Evolutionary conservation across 306 rosid species (phyloP), one percentile per base, ranked within the genome.

Genomic region (Castanopsis chinensis): DNA sequence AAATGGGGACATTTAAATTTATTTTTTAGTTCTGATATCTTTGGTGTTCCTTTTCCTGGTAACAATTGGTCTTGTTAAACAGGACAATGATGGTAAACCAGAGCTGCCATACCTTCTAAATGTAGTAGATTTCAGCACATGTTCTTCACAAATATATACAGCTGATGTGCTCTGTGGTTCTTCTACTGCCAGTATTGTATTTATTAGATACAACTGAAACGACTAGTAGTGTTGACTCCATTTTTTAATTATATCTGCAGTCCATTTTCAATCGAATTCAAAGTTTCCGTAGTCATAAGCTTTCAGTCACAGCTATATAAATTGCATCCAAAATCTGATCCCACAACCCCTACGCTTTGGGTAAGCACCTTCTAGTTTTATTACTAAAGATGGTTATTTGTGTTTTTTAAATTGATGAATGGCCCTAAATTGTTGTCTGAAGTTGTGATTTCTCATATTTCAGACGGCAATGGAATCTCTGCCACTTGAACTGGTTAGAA

Each of bases 191-290:
- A 33, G 27, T 18, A 25, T 67, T 64, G 49, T 75, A 6, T 67
- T n/a, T 27, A 58, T 76, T 76, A 23, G n/a, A 14, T 5, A 52
- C 57, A 49, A 82, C 41, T 19, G 18, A 6, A 30, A 35, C n/a
- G 11, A 3, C 74, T 74, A 61, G 78, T 5, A 35, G 15, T 49
- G 15, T n/a, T 67, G 37, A 67, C 51, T 67, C 27, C 61, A 58
- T 41, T 75, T 69, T 41, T 37, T 33, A 60, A 76, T 69, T 77
- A 75, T 49, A 19, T 35, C 23, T 86, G 92, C 93, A 95, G 99
- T 45, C 97, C 97, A 76, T 95, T 95, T 85, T 92, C 99, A 35
- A 82, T 95, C 63, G 98, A 95, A 78, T 95, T 92, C 80, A 90
- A 92, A 87, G 91, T 89, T 68, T 84, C 89, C 55, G 79, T 92